These are phyloP conservation scores for Pseudisothecium myosuroides DNA, from an alignment of 225 moss, liverwort and hornwort species.

Conservation along the genomic window DNA sequence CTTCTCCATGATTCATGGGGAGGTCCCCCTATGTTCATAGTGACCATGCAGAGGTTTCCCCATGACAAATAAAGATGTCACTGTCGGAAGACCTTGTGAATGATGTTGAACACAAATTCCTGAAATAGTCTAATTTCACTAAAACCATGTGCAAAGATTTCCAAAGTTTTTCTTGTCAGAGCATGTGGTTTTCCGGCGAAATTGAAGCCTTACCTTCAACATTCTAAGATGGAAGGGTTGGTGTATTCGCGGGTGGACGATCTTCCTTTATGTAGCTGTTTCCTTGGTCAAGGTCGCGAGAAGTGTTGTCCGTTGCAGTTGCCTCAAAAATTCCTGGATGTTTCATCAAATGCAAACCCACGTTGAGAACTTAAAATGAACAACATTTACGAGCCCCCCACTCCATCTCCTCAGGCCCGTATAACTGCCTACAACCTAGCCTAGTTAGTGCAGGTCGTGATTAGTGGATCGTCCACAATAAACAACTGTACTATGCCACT, in stretches of 20 bases:
- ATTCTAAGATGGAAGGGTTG: slow-evolving; percentile 62
- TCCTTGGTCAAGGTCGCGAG: slow-evolving; percentile 52
- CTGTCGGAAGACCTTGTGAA: neutral
- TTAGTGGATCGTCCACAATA: neutral
- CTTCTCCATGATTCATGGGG: neutral
- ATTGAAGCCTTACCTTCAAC: slow-evolving; percentile 2
- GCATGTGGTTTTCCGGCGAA: neutral
- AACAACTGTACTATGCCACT: neutral
- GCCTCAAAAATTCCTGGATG: slow-evolving; percentile 76
- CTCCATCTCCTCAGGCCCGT: neutral
- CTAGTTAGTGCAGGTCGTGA: neutral
- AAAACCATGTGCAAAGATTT: neutral
- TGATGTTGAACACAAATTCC: neutral
- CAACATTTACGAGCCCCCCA: neutral
- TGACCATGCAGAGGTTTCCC: neutral
- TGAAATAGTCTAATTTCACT: neutral
- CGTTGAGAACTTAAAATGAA: neutral
- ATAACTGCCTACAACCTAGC: neutral
- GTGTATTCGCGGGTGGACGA: slow-evolving; percentile 44
- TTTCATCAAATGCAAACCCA: neutral
- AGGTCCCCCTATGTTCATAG: neutral
- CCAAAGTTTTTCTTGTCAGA: neutral
- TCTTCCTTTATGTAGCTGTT: slow-evolving; percentile 62
- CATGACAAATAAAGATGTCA: neutral
- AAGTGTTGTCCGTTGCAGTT: slow-evolving; percentile 54